A percentile compares a stretch with the other conserved stretches of the same genome.
phyloP scores from a whole-genome alignment of 805 yeast genomes.

The Candida schatavii region DNA sequence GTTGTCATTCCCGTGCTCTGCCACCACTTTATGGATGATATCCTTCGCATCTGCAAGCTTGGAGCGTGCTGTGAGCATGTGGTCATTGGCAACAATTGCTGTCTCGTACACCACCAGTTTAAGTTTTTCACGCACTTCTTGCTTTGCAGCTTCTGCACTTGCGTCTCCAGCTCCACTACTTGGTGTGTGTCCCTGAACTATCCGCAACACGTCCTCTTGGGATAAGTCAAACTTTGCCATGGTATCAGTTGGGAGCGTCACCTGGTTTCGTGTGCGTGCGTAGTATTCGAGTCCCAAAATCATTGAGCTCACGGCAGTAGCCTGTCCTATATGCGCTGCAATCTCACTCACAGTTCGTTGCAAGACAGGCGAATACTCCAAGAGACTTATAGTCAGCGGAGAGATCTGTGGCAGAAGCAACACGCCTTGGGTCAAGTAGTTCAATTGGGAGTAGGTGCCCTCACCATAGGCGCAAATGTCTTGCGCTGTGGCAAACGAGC shows the following conservation, averaged over 20 bases:
- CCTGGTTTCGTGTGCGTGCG: conserved; percentile 46
- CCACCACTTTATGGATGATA: conserved; percentile 32
- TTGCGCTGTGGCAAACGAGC: conserved; percentile 47
- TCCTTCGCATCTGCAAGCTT: conserved; percentile 42
- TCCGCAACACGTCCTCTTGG: conserved; percentile 60
- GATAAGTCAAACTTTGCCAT: conserved; percentile 53
- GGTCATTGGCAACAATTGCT: conserved; percentile 78
- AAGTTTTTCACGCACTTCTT: conserved; percentile 34
- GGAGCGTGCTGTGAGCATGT: conserved; percentile 63
- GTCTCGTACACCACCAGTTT: conserved; percentile 64
- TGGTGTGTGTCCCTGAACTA: conserved; percentile 41
- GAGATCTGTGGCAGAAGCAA: conserved; percentile 55
- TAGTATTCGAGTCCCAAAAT: conserved; percentile 60
- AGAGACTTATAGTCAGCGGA: conserved; percentile 50
- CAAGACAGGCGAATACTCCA: conserved; percentile 45
- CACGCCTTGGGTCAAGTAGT: conserved; percentile 61
- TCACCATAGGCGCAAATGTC: conserved; percentile 76
- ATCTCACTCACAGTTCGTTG: conserved; percentile 52
- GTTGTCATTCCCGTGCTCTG: conserved; percentile 18
- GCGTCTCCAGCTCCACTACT: conserved; percentile 22
- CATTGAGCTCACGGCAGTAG: conserved; percentile 65
- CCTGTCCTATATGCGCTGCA: conserved; percentile 81
- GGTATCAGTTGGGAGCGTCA: conserved; percentile 62
- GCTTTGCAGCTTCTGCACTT: neutral
- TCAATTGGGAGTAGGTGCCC: conserved; percentile 71